These are phyloP conservation scores for Pyrus communis DNA, from an alignment of 306 rosid genomes.

Conservation along the genomic window DNA sequence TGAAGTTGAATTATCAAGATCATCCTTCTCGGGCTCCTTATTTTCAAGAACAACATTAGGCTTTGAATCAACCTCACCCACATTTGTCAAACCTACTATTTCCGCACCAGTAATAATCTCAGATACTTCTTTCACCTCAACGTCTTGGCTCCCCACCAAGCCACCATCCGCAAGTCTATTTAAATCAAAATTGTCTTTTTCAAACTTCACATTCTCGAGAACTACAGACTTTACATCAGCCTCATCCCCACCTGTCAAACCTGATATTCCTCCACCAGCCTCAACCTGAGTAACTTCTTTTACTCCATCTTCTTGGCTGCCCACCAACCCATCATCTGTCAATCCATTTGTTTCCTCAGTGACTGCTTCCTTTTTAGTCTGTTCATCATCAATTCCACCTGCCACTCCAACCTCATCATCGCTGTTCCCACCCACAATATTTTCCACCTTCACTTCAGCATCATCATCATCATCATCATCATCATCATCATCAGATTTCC, in stretches of 20 bases:
- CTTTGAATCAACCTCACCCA: conserved; percentile 17
- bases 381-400: conserved; percentile 35
- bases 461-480: not conserved
- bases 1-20: conserved; percentile 21
- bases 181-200: conserved; percentile 16
- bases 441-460: conserved; percentile 11
- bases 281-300: conserved; percentile 27
- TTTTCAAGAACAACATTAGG: not conserved
- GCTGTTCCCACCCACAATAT: not conserved
- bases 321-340: conserved; percentile 15
- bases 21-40: conserved; percentile 33
- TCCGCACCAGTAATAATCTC: conserved; percentile 26
- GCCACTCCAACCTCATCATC: conserved; percentile 6
- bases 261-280: conserved; percentile 17
- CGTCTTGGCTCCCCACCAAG: conserved; percentile 10
- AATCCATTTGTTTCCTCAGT: conserved; percentile 12
- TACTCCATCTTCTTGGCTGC: conserved; percentile 22
- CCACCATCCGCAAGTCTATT: not conserved
- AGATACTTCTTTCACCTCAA: conserved; percentile 25
- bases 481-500: not conserved
- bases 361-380: conserved; percentile 20
- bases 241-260: conserved; percentile 19
- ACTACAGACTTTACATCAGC: conserved; percentile 19
- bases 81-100: conserved; percentile 20
- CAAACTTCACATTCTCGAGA: conserved; percentile 13